Conservation (phyloP, 768 basidiomycete genomes). For the Lactarius psammicola region DNA sequence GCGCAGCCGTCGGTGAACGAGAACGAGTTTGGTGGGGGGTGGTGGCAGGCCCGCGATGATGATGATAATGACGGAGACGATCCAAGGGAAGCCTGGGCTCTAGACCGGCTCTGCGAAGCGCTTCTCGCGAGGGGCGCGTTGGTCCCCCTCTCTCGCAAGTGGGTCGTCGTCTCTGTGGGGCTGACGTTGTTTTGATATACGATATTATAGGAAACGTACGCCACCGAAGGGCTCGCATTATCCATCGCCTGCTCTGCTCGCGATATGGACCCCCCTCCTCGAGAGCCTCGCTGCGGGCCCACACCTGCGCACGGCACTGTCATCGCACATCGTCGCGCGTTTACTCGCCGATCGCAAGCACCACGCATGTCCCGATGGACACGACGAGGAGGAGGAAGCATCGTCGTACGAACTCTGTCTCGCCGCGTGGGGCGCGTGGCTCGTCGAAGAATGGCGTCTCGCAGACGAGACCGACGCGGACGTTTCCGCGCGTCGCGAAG, state of each 20-base stretch:
- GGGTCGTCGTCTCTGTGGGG: too few relatives aligned
- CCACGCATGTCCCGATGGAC: background rate
- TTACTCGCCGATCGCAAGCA: conserved; percentile 33
- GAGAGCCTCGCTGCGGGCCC: conserved; percentile 48
- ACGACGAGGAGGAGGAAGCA: conserved; percentile 33
- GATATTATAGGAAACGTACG: conserved; percentile 69
- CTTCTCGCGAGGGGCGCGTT: conserved; percentile 71
- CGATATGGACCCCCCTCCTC: conserved; percentile 67
- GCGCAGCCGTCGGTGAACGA: conserved; percentile 35
- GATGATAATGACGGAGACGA: conserved; percentile 43
- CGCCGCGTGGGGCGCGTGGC: conserved; percentile 71
- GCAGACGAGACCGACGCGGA: conserved; percentile 36
- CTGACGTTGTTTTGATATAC: too few relatives aligned
- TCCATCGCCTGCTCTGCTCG: conserved; percentile 52
- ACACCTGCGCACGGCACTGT: conserved; percentile 52
- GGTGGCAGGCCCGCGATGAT: conserved; percentile 21
- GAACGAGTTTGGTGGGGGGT: conserved; percentile 36
- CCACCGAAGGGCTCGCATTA: conserved; percentile 42
- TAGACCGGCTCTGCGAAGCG: conserved; percentile 63
- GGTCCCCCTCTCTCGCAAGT: conserved; percentile 69
- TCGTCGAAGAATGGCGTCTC: conserved; percentile 44
- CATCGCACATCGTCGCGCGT: conserved; percentile 43
- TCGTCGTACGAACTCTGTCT: conserved; percentile 57
- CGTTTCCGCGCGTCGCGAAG: conserved; percentile 43
- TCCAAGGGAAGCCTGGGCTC: conserved; percentile 59